Percentiles rank a stretch among this genome's conserved stretches.
Evolutionary conservation across 148 eudicot genomes (phyloP).

Genomic region (Camellia japonica): DNA sequence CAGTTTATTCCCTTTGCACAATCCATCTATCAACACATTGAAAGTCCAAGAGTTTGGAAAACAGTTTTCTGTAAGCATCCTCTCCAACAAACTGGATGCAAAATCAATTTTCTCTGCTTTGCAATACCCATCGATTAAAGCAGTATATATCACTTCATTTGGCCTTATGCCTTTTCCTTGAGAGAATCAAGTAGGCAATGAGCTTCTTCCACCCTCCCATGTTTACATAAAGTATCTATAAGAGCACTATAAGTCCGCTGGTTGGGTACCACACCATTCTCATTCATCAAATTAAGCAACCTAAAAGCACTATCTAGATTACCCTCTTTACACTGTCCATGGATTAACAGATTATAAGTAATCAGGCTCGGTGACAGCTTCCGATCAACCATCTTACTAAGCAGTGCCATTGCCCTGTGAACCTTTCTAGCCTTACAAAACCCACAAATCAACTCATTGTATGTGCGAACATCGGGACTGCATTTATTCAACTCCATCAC

Average conservation of each 20-base stretch:
- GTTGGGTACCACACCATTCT: conserved; percentile 56
- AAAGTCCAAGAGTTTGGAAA: conserved; percentile 56
- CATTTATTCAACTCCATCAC: conserved; percentile 58
- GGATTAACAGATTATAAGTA: conserved; percentile 65
- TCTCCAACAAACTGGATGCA: conserved; percentile 47
- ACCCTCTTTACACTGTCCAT: conserved; percentile 73
- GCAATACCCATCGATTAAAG: conserved; percentile 63
- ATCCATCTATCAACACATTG: conserved; percentile 57
- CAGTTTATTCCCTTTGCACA: conserved; percentile 51
- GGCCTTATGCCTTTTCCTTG: conserved; percentile 48
- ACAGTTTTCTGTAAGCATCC: conserved; percentile 53
- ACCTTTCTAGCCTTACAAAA: conserved; percentile 54
- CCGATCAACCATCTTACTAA: conserved; percentile 59
- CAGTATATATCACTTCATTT: conserved; percentile 57
- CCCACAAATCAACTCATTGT: conserved; percentile 75
- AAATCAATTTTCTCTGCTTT: conserved; percentile 47
- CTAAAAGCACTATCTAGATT: conserved; percentile 65
- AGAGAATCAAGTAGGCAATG: conserved; percentile 46
- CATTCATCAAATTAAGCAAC: conserved; percentile 58
- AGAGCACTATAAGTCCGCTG: conserved; percentile 62
- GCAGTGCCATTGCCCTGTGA: conserved; percentile 65
- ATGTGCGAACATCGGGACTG: conserved; percentile 64
- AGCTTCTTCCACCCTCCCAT: conserved; percentile 60
- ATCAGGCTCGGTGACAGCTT: conserved; percentile 52
- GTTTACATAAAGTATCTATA: conserved; percentile 57